phyloP scores from a whole-genome alignment of 2,329 filamentous ascomycete species.

The Penicillium sp. region DNA sequence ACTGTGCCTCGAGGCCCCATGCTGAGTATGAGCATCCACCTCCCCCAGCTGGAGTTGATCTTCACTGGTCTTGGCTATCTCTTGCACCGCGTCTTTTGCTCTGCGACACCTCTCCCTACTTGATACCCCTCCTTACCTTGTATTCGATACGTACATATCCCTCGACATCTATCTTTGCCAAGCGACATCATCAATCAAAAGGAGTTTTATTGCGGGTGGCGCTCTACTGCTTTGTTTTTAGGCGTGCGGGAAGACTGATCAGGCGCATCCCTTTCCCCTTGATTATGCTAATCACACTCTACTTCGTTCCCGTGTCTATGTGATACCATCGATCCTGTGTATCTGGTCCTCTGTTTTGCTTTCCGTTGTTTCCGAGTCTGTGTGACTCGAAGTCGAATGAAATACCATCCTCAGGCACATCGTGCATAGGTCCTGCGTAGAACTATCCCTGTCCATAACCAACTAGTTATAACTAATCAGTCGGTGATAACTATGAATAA shows the following conservation, averaged over 20 bases:
- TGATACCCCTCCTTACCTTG: constrained; percentile 13
- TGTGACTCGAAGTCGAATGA: not conserved
- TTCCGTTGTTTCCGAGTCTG: not conserved
- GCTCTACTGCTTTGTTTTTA: constrained; percentile 2
- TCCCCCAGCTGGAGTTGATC: constrained; percentile 9
- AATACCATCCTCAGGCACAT: not conserved
- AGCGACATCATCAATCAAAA: constrained; percentile 13
- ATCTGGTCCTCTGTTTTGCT: constrained; percentile 1
- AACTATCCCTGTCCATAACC: not conserved
- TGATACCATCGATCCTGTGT: constrained; percentile 8
- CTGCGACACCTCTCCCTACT: constrained; percentile 7
- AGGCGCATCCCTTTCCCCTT: constrained; percentile 9
- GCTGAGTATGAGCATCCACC: not conserved
- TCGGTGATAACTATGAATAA: not conserved
- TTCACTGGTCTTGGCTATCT: not conserved
- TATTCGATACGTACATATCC: constrained; percentile 17
- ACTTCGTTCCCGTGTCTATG: not conserved
- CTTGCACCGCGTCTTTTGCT: not conserved
- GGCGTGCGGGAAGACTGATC: constrained; percentile 2
- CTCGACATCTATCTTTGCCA: constrained; percentile 3
- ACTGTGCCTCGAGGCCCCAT: not conserved
- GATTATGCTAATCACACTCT: constrained; percentile 19
- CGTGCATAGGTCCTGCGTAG: not conserved
- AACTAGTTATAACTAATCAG: no score
- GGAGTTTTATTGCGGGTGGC: constrained; percentile 16